phyloP scores from a whole-genome alignment of 108 stramenopile genomes.

The Heterococcus sp. region DNA sequence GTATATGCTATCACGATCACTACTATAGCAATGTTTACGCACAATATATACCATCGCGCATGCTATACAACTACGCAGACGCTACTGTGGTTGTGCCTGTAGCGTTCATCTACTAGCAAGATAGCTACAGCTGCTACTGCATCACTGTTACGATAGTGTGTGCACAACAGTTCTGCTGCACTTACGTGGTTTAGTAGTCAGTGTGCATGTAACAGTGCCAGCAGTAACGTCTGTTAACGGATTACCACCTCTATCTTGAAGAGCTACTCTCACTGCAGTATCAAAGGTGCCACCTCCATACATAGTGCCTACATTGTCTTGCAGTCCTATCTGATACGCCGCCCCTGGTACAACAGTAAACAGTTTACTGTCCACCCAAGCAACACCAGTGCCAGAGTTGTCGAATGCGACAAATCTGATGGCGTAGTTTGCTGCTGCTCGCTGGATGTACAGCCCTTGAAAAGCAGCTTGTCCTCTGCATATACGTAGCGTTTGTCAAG shows the following conservation, averaged over 20 bases:
- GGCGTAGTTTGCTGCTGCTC: background rate
- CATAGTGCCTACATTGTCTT: background rate
- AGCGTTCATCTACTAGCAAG: too few relatives aligned
- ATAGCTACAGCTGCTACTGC: too few relatives aligned
- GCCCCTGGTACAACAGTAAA: background rate
- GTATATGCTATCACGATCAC: too few relatives aligned
- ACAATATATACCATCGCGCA: too few relatives aligned
- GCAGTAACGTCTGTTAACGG: background rate
- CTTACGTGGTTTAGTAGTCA: too few relatives aligned
- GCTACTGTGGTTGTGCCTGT: too few relatives aligned
- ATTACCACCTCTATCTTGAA: background rate
- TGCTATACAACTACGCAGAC: too few relatives aligned
- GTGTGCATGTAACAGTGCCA: background rate
- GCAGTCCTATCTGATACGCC: background rate
- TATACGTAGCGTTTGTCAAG: too few relatives aligned
- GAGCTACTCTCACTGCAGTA: background rate
- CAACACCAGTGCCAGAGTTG: background rate
- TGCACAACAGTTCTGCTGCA: too few relatives aligned
- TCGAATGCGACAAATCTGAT: background rate
- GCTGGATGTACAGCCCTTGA: background rate
- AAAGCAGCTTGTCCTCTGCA: background rate
- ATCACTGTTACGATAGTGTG: too few relatives aligned
- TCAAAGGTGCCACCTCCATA: background rate
- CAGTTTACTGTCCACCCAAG: background rate
- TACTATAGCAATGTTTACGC: too few relatives aligned